Conservation (phyloP, 1,284 basidiomycete genomes). For the Sporisorium exsertum region DNA sequence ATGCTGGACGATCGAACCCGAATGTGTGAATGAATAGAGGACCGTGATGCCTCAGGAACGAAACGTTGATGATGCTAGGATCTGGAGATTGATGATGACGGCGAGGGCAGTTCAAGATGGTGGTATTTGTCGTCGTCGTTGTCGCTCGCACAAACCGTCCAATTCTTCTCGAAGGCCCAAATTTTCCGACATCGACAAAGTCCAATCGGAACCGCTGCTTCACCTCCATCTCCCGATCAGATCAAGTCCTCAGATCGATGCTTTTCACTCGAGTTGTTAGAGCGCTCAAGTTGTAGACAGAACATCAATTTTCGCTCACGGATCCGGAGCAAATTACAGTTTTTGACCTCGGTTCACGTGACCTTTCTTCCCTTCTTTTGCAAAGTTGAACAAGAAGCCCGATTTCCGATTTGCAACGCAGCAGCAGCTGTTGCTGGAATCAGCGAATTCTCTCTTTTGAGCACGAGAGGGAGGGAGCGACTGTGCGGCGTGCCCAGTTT, state of each 20-base stretch:
- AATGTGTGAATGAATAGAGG: no score
- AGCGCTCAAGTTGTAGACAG: no score
- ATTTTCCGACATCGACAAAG: neutral
- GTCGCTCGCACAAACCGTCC: neutral
- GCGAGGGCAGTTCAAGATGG: neutral
- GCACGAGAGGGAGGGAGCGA: no score
- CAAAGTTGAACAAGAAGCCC: neutral
- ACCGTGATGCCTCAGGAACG: no score
- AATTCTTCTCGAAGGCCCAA: slow-evolving; percentile 4
- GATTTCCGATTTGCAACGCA: neutral
- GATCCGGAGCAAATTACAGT: neutral
- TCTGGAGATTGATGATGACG: neutral
- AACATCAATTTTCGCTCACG: neutral
- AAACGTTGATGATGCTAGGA: neutral
- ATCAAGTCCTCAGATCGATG: no score
- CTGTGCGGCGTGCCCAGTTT: neutral
- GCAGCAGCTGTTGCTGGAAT: neutral
- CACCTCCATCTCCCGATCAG: slow-evolving; percentile 1
- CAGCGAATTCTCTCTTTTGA: neutral
- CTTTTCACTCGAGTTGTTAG: neutral
- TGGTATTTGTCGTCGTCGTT: neutral
- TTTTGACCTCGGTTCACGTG: neutral
- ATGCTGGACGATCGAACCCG: neutral
- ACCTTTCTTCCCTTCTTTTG: neutral
- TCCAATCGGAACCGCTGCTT: neutral